These are phyloP conservation scores for Kandelia obovata DNA, from an alignment of 345 rosid genomes.

Conservation along the genomic window DNA sequence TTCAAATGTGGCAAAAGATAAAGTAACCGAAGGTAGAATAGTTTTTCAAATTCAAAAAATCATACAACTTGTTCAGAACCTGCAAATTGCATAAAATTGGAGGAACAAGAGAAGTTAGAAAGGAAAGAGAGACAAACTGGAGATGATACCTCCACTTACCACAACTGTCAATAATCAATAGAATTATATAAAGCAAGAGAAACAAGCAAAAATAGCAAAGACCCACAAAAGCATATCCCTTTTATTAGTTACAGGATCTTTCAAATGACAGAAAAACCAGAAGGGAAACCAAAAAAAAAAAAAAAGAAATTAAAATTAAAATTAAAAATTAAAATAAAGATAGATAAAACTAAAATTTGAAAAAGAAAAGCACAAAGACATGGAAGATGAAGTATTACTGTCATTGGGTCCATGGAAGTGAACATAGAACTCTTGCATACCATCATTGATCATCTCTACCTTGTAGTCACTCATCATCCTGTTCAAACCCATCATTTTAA, in stretches of 20 bases:
- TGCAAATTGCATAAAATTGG: background rate
- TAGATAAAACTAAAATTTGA: background rate
- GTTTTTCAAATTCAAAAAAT: slow-evolving; percentile 6
- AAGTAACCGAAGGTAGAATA: background rate
- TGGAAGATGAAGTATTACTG: slow-evolving; percentile 38
- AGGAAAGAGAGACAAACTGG: background rate
- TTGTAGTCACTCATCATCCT: slow-evolving; percentile 82
- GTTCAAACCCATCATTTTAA: slow-evolving; percentile 8
- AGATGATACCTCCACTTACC: background rate
- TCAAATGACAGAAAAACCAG: background rate
- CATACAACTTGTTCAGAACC: background rate
- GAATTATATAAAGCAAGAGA: background rate
- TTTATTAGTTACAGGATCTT: no score
- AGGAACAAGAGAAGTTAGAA: background rate
- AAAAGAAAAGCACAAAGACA: slow-evolving; percentile 1
- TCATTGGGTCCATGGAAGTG: slow-evolving; percentile 66
- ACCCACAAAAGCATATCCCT: no score
- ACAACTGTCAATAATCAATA: background rate
- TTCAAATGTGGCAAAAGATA: background rate
- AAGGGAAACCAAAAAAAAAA: background rate
- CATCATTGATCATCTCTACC: slow-evolving; percentile 67
- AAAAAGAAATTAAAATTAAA: background rate
- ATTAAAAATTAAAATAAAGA: background rate
- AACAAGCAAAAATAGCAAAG: no score
- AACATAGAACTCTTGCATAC: slow-evolving; percentile 57